Evolutionary conservation across 192 early-diverging fungal genomes (phyloP).

Genomic region (Kickxella alabastrina): DNA sequence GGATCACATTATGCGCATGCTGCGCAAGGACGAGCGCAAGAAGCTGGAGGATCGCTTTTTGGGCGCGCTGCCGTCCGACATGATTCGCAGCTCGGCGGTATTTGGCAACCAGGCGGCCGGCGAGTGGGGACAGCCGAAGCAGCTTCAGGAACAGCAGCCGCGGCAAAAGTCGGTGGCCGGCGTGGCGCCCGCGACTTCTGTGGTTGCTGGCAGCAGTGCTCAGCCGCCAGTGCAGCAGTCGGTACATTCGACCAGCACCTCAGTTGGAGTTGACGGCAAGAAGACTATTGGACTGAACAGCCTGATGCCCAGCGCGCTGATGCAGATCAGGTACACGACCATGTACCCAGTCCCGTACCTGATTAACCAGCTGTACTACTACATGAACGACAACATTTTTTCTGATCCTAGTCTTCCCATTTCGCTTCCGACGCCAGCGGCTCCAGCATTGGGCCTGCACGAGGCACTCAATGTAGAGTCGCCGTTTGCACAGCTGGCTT

Average conservation of each 20-base stretch:
- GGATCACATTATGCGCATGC: conserved; percentile 53
- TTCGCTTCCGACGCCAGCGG: conserved; percentile 26
- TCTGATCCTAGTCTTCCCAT: conserved; percentile 24
- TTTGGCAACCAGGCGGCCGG: background rate
- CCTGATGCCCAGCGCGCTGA: conserved; percentile 34
- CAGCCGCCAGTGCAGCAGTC: conserved; percentile 12
- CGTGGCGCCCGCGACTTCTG: background rate
- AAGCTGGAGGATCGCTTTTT: conserved; percentile 33
- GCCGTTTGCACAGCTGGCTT: conserved; percentile 54
- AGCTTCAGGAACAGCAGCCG: background rate
- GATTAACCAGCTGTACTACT: conserved; percentile 24
- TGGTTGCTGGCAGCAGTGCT: background rate
- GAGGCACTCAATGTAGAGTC: conserved; percentile 52
- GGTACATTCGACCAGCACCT: background rate
- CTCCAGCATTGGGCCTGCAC: conserved; percentile 1
- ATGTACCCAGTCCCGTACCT: conserved; percentile 33
- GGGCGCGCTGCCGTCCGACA: conserved; percentile 23
- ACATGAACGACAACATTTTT: conserved; percentile 29
- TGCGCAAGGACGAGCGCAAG: conserved; percentile 22
- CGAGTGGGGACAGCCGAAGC: background rate
- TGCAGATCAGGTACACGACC: conserved; percentile 47
- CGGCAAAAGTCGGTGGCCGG: background rate
- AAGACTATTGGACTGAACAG: conserved; percentile 22
- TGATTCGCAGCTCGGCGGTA: conserved; percentile 5
- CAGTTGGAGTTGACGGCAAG: background rate